Evolutionary conservation across 1,284 basidiomycete genomes (phyloP), one percentile per base, ranked within the genome.

Genomic region (Cutaneotrichosporon sp.): DNA sequence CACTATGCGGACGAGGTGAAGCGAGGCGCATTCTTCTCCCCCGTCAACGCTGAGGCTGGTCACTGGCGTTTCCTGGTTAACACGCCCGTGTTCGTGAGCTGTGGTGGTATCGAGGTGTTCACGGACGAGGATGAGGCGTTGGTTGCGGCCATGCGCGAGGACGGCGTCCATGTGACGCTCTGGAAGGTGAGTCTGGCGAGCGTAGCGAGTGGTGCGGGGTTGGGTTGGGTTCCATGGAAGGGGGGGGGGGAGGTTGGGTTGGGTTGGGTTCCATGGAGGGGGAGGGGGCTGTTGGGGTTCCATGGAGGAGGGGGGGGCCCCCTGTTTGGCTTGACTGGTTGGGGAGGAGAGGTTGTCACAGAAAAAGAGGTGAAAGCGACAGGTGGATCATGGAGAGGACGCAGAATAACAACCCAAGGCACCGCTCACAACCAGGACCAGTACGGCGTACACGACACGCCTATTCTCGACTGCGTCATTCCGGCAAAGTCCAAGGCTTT

Each of bases 41-140:
- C 74, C 9, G 64, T 65, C 14, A 65, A 65, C 11, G 71, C 68
- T 8, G 6, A n/a, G 0, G 38, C 26, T 11, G 65, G 61, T 6
- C 60, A 64, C 30, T 73, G 70, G 70, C 21, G 10, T 22, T 69
- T 67, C 56, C 55, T 75, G 56, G 5, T 13, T 13, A 13, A 36
- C 7, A 60, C 62, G n/a, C 70, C 67, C 53, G 73, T 75, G 49
- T 76, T 74, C 62, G 46, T 77, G 16, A 68, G 70, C 52, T 63
- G 69, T 22, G 77, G 77, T 4, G 72, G 69, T 4, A 65, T 67
- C 18, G 77, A 79, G 70, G 51, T 71, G 34, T 67, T 79, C 58
- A 57, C 63, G 10, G 73, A 72, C 59, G 76, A 79, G 66, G 67
- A 69, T 26, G 51, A 69, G 26, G 64, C 64, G 22, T 62, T 78